Evolutionary conservation across 2,329 filamentous ascomycete species (phyloP), one percentile per base, ranked within the genome.

Genomic region (Pseudogymnoascus sp.): DNA sequence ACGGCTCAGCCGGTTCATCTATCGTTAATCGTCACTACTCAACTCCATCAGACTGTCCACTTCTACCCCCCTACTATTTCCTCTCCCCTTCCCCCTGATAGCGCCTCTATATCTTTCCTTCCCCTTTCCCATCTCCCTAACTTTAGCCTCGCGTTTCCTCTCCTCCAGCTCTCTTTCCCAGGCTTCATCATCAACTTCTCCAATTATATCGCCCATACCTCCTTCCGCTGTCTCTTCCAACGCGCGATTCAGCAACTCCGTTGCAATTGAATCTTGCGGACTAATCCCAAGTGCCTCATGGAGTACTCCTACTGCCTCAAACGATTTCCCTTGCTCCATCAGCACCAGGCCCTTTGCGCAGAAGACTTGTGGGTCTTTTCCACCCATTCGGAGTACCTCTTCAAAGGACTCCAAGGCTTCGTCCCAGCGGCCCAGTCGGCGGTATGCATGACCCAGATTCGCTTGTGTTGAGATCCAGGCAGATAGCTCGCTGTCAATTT

Each of bases 401-500:
- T 97, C 90, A 70, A 97, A 97, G 72, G 93, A 85, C 1, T 80
- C 81, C 10, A 97, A 81, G 0, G 93, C 89, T 62, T 89, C 85
- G 31, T 87, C 81, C 68, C 87, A 86, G 63, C 85, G 80, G 1
- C 86, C 82, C 63, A 89, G 77, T 16, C 91, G 86, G 62, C 95
- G 86, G 66, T 92, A 88, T 0, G 93, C 89, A 72, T 99, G 95
- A 0, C 87, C 96, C 14, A 99, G 82, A 70, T 99, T 99, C 3
- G 90, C 90, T 40, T 92, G 85, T 0, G 90, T 93, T 2, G 91
- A 85, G 2, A 96, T 79, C 87, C 90, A 96, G 1, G 93, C 90
- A 59, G 86, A 83, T 0, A 90, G 86, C 66, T 96, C 91, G 63
- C 90, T 89, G 66, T 91, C 88, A 66, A 96, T 91, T 38, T 93